phyloP scores from a whole-genome alignment of 2,329 filamentous ascomycete genomes.

The Cladophialophora psammophila region DNA sequence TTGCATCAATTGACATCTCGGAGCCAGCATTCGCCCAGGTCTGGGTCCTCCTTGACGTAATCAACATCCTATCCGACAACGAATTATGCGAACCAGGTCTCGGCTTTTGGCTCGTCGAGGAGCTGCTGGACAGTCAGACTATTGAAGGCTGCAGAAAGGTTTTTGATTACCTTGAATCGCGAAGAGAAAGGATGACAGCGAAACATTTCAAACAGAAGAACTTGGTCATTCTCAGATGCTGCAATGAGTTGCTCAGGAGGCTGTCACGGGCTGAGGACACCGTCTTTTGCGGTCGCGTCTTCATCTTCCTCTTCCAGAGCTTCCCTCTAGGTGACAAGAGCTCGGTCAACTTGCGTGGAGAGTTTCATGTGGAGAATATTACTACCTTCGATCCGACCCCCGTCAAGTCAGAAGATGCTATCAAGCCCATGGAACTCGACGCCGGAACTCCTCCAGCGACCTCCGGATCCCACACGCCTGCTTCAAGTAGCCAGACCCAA shows the following conservation, averaged over 20 bases:
- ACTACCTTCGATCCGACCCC: conserved; percentile 75
- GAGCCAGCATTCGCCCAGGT: conserved; percentile 80
- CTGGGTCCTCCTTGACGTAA: conserved; percentile 92
- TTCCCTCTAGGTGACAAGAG: conserved; percentile 97
- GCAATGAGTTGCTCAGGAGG: conserved; percentile 91
- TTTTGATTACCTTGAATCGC: conserved; percentile 94
- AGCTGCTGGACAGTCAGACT: conserved; percentile 93
- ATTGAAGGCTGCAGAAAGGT: conserved; percentile 89
- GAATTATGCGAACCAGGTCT: conserved; percentile 76
- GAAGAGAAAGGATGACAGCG: conserved; percentile 84
- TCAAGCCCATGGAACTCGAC: conserved; percentile 69
- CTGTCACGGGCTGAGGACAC: conserved; percentile 96
- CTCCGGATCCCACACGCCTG: conserved; percentile 45
- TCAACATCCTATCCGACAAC: conserved; percentile 86
- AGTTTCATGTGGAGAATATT: conserved; percentile 94
- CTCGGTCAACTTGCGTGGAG: conserved; percentile 93
- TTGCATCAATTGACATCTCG: conserved; percentile 77
- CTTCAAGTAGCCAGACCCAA: conserved; percentile 43
- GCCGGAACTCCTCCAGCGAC: conserved; percentile 43
- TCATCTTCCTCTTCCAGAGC: conserved; percentile 98
- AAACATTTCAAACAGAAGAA: conserved; percentile 82
- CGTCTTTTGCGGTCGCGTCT: conserved; percentile 95
- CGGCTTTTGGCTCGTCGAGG: conserved; percentile 89
- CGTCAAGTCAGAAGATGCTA: conserved; percentile 58
- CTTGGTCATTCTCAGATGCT: conserved; percentile 87